Base-by-base conservation (phyloP, 129 eudicot genomes). In the Apium graveolens region DNA sequence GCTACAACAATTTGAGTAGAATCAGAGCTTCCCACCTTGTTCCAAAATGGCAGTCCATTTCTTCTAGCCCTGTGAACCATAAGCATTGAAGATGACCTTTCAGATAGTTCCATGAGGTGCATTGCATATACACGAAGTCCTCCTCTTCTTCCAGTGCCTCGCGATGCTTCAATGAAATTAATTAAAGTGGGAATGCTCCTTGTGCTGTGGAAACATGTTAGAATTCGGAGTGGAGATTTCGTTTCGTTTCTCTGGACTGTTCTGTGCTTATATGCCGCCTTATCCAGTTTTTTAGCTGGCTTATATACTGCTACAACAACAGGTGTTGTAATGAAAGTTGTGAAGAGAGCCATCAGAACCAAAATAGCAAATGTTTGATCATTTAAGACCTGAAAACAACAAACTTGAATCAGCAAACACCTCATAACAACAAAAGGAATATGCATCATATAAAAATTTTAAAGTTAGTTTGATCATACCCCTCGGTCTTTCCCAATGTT, bases 61-160 rank as follows among this genome's bases (percentile, higher is more conserved):
- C 45, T 92, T 65, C 93, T 79, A 0, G 91, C 93, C 86, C 86
- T 92, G 82, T 92, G 96, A 41, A 88, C 96, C 97, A 92, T 90
- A 21, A 85, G 86, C 62, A 92, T 90, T 3, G 97, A 96, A 3
- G 97, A 92, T 27, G 97, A 82, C 85, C 97, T 79, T 73, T 92
- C 97, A 5, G 97, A 88, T 3, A 92, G 91, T 82, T 92, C 96
- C 93, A 87, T 90, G 74, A 90, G 91, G 89, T 92, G 98, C 98
- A 93, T 89, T 0, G 92, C 98, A 5, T 88, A 92, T 62, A 93
- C 98, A 24, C 87, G 77, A 62, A 93, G 88, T 41, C 91, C 92
- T 76, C 81, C 91, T 29, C 65, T 83, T 81, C 87, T 88, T 20
- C 86, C 94, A 5, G 89, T 86, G 42, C 98, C 98, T 18, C 98